phyloP scores from a whole-genome alignment of 257 asterid genomes.

The Paraleonurus japonicus region DNA sequence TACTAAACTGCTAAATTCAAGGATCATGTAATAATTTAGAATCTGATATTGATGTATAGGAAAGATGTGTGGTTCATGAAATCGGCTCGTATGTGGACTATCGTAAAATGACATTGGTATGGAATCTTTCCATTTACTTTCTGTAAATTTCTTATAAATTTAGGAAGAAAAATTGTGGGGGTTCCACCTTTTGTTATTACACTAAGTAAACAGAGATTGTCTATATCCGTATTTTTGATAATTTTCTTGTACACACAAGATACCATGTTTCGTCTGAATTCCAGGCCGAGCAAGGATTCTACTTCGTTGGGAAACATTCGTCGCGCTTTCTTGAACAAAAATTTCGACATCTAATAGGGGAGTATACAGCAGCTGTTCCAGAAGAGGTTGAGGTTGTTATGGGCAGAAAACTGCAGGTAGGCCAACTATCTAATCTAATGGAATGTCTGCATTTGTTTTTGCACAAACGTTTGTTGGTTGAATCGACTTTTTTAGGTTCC shows the following conservation, averaged over 20 bases:
- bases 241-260: background rate
- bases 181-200: no score
- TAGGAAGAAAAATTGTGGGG: background rate
- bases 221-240: no score
- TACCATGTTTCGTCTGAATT: background rate
- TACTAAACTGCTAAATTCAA: background rate
- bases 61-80: constrained; percentile 72
- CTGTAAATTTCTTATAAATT: no score
- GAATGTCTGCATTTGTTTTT: background rate
- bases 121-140: background rate
- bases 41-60: constrained; percentile 47
- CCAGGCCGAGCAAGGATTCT: constrained; percentile 65
- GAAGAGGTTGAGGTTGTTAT: constrained; percentile 65
- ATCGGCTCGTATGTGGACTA: constrained; percentile 81
- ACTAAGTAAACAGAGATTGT: no score
- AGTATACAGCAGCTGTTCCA: constrained; percentile 41
- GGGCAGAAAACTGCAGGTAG: constrained; percentile 70
- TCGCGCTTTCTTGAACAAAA: constrained; percentile 48
- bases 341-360: constrained; percentile 50
- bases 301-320: constrained; percentile 45
- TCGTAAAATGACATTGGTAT: constrained; percentile 76
- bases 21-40: background rate
- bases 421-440: background rate
- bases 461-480: background rate
- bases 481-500: constrained; percentile 50